phyloP scores from a whole-genome alignment of 2,329 filamentous ascomycete genomes.

The Emmonsia crescens region DNA sequence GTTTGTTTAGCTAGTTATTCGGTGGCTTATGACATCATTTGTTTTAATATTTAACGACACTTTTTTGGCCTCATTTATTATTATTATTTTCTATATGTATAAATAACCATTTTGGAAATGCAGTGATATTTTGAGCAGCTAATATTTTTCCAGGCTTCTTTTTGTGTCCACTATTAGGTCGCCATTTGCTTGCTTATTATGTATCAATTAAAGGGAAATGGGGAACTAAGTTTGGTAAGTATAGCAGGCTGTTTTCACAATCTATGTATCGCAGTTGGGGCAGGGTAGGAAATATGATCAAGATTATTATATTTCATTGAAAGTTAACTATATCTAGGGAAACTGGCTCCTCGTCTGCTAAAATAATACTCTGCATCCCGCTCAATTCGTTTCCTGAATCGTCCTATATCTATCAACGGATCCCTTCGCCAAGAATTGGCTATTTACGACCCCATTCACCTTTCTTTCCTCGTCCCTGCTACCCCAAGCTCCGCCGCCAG shows the following conservation, averaged over 20 bases:
- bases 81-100: background rate
- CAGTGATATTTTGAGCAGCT: background rate
- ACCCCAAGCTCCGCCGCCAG: slow-evolving; percentile 35
- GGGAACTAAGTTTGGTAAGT: background rate
- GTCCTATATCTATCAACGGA: slow-evolving; percentile 2
- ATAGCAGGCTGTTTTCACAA: background rate
- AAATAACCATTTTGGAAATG: background rate
- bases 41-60: background rate
- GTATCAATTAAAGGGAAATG: background rate
- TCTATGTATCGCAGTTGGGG: background rate
- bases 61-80: background rate
- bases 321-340: background rate
- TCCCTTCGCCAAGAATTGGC: slow-evolving; percentile 6
- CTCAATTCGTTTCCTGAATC: slow-evolving; percentile 6
- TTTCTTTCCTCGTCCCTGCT: background rate
- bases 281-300: background rate
- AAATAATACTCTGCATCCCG: background rate
- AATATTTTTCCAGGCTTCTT: background rate
- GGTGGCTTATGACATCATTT: background rate
- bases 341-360: background rate
- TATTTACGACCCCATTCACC: background rate
- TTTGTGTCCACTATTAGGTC: background rate
- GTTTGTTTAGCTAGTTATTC: background rate
- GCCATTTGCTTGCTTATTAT: background rate
- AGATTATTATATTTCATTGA: too few species aligned